phyloP scores from a whole-genome alignment of 768 basidiomycete species.

The Macrocybe gigantea region DNA sequence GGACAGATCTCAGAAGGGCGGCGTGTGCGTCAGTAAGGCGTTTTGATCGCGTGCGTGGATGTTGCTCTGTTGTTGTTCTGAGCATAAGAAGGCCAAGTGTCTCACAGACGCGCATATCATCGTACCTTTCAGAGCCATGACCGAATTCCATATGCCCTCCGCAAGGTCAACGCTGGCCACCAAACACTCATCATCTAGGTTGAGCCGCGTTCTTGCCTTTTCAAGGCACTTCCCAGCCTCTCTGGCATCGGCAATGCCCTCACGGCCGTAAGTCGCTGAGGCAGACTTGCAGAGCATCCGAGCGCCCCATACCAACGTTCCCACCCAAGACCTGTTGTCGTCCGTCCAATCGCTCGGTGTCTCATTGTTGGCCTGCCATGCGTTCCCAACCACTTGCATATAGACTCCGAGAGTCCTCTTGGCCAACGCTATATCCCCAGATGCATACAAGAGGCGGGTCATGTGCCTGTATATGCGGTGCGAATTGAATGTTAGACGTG shows the following conservation, averaged over 20 bases:
- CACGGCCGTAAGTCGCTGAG: conserved; percentile 21
- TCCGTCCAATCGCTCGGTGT: conserved; percentile 31
- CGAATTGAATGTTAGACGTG: conserved; percentile 90
- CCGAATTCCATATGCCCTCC: conserved; percentile 67
- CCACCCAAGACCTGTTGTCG: conserved; percentile 65
- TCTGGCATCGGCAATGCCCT: conserved; percentile 50
- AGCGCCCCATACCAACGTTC: conserved; percentile 71
- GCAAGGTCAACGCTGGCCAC: conserved; percentile 58
- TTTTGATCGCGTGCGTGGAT: conserved; percentile 51
- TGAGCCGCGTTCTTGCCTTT: conserved; percentile 52
- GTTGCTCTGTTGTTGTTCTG: conserved; percentile 43
- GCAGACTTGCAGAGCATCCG: conserved; percentile 65
- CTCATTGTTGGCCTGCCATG: conserved; percentile 48
- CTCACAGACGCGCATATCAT: conserved; percentile 1
- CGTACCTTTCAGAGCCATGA: conserved; percentile 67
- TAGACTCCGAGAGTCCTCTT: conserved; percentile 78
- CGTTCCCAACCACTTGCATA: conserved; percentile 78
- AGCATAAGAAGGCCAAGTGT: background rate
- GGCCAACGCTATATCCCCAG: conserved; percentile 56
- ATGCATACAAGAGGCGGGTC: conserved; percentile 61
- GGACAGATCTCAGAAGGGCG: conserved; percentile 43
- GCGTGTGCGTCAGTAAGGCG: conserved; percentile 54
- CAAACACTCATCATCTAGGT: conserved; percentile 40
- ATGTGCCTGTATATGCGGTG: conserved; percentile 82
- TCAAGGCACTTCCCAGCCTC: conserved; percentile 59